Evolutionary conservation across 345 rosid species (phyloP), one percentile per base, ranked within the genome.

Genomic region (Brassica rapa): DNA sequence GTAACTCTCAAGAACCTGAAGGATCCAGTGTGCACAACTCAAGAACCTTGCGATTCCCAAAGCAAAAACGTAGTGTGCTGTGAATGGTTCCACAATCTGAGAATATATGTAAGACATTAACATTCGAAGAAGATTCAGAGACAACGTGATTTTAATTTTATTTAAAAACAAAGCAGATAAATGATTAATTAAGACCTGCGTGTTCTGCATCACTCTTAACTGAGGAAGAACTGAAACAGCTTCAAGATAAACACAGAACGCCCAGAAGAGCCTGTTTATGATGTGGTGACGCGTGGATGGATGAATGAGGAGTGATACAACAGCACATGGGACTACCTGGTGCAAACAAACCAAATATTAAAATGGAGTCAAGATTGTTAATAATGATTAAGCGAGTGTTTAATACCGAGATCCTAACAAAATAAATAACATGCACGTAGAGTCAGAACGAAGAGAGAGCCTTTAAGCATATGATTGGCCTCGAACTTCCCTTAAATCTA

Each of bases 1-100:
- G 68, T 66, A 35, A 56, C 3, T 24, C 32, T 46, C 49, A 21
- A 37, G 55, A 80, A 91, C 98, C 97, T 91, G 93, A 78, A 93
- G 93, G 83, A 93, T 86, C 98, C 98, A 93, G 78, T 91, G 97
- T 71, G 97, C 97, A 83, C 95, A 93, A 81, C 91, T 91, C 82
- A 91, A 85, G 88, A 93, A 91, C 89, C 93, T 89, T 33, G 98
- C 97, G 32, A 93, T 84, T 61, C 96, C 98, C 82, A 93, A 33
- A 29, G 98, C 97, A 85, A 93, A 93, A 9, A 91, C 96, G 84
- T 93, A 93, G 77, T 91, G 97, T 62, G 96, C 93, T 5, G 98
- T 93, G 81, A 93, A 93, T 66, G 95, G 97, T 77, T 93, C 97
- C 27, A 93, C 93, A 21, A 91, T 91, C 97, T 93, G 87, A 62